Base-by-base conservation (phyloP, 2,329 filamentous ascomycete genomes). In the Corinectria fuckeliana region DNA sequence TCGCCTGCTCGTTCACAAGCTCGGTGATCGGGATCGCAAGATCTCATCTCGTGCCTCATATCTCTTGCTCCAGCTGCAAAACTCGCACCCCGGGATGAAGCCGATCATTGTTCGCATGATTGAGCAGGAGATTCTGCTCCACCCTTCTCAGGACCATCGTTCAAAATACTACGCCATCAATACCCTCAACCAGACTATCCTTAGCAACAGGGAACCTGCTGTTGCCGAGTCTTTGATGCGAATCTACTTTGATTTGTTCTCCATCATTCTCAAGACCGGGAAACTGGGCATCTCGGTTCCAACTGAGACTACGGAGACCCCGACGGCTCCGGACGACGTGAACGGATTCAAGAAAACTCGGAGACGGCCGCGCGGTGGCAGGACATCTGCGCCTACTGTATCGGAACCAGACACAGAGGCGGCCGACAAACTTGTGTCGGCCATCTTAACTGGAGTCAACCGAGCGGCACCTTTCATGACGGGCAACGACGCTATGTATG, bases 131-230 rank as follows among this genome's bases (percentile, higher is more conserved):
- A 85, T 96, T 45, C 80, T 99, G 20, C 90, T 97, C 73, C 88
- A 92, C 51, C 91, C 93, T 0, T 91, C 92, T 10, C 95, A 98
- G 76, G 94, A 88, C 71, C 82, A 90, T 32, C 91, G 96, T 68
- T 92, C 94, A 38, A 96, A 92, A 73, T 99, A 99, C 78, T 97
- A 97, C 76, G 93, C 92, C 30, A 89, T 97, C 74, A 97, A 97
- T 74, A 98, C 95, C 0, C 82, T 99, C 49, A 99, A 99, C 74
- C 96, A 99, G 78, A 98, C 94, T 0, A 93, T 98, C 49, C 78
- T 99, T 49, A 96, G 91, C 75, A 85, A 80, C 54, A 95, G 90
- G 69, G 94, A 98, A 71, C 89, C 93, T 36, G 83, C 87, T 16
- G 85, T 96, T 16, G 93, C 93, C 7, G 89, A 91, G 71, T 87